phyloP scores from a whole-genome alignment of 768 basidiomycete genomes.

The Pleurotus tuber-regium region DNA sequence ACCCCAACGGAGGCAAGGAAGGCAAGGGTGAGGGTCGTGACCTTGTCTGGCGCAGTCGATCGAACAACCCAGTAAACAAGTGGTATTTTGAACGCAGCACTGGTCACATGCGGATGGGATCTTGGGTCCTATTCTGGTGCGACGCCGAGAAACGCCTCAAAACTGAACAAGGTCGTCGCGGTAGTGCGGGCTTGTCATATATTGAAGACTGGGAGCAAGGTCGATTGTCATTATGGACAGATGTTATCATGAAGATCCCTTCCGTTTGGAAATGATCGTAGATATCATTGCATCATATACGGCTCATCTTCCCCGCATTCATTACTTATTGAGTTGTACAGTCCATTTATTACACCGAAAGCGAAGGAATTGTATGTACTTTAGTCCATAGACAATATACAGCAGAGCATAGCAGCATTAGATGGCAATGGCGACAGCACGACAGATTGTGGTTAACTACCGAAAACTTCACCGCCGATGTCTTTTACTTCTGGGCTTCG shows the following conservation, averaged over 20 bases:
- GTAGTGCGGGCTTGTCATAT: conserved; percentile 63
- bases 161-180: conserved; percentile 63
- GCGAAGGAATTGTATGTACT: not conserved
- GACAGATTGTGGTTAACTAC: too few relatives aligned
- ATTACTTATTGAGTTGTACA: not conserved
- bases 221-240: conserved; percentile 66
- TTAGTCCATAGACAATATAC: not conserved
- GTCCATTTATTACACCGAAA: not conserved
- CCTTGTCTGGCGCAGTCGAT: conserved; percentile 91
- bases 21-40: conserved; percentile 91
- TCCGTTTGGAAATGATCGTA: conserved; percentile 64
- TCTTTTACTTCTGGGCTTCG: conserved; percentile 11
- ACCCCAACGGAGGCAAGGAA: conserved; percentile 90
- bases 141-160: conserved; percentile 88
- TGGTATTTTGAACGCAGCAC: conserved; percentile 98
- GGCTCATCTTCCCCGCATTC: too few relatives aligned
- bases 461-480: not conserved
- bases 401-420: not conserved
- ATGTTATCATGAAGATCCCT: conserved; percentile 66
- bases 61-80: conserved; percentile 95
- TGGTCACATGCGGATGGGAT: conserved; percentile 81
- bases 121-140: conserved; percentile 98
- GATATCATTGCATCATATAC: not conserved
- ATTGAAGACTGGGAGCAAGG: conserved; percentile 78
- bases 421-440: not conserved